Conservation (phyloP, 106 monocot species). For the Ottelia alismoides region DNA sequence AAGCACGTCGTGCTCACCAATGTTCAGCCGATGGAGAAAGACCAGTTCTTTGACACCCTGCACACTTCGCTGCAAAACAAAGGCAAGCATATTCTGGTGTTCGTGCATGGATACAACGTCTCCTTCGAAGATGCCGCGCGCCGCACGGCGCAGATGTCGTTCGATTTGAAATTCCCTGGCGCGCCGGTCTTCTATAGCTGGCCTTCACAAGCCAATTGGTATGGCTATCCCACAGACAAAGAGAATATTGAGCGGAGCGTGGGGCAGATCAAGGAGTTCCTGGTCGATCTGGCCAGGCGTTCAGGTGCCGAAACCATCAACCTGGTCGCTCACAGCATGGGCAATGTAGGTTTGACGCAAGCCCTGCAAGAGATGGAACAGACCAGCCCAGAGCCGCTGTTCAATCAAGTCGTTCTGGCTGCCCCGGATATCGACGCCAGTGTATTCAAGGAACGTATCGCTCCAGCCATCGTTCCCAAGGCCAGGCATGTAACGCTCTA, state of each 20-base stretch:
- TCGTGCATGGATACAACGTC: background rate
- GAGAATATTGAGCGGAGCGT: background rate
- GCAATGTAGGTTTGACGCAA: background rate
- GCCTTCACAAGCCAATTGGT: background rate
- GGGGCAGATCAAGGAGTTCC: background rate
- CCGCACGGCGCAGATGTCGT: background rate
- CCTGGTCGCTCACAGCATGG: background rate
- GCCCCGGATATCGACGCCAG: background rate
- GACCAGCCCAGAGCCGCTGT: background rate
- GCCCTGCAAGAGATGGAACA: background rate
- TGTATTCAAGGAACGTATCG: background rate
- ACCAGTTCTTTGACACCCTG: too few species aligned
- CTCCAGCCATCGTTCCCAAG: background rate
- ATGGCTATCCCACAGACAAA: background rate
- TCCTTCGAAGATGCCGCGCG: background rate
- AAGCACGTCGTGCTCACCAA: too few species aligned
- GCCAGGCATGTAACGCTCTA: background rate
- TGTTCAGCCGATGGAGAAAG: too few species aligned
- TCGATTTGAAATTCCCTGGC: background rate
- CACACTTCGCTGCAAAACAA: too few species aligned
- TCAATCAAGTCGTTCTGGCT: background rate
- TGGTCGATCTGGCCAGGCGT: background rate
- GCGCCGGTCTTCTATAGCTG: background rate
- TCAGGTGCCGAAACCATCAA: background rate
- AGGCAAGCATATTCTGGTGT: too few species aligned